phyloP scores from a whole-genome alignment of 2,329 filamentous ascomycete species.

The Penicillium rolfsii region DNA sequence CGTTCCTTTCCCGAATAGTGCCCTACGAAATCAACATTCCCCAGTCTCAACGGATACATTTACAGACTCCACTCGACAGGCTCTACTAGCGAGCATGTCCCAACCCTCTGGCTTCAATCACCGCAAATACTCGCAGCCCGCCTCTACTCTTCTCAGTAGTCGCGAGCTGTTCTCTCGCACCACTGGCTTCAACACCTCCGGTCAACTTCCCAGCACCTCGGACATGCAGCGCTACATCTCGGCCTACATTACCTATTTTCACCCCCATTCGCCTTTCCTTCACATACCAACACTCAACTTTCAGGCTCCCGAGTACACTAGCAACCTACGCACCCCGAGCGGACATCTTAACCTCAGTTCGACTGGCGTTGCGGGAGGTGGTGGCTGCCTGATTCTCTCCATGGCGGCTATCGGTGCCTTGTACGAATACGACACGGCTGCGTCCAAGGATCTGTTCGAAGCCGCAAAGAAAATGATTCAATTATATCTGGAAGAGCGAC shows the following conservation, averaged over 20 bases:
- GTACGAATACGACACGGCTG: constrained; percentile 80
- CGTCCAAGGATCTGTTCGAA: constrained; percentile 85
- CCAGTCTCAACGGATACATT: constrained; percentile 67
- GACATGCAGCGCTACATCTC: constrained; percentile 90
- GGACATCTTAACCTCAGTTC: constrained; percentile 56
- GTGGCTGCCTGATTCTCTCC: constrained; percentile 81
- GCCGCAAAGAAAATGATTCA: constrained; percentile 95
- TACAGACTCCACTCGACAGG: constrained; percentile 67
- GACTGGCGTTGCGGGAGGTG: constrained; percentile 68
- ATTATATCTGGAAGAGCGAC: constrained; percentile 85
- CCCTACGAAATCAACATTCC: constrained; percentile 62
- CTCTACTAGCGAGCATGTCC: constrained; percentile 63
- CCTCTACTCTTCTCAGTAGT: constrained; percentile 53
- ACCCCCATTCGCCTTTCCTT: constrained; percentile 92
- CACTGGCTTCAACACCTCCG: constrained; percentile 45
- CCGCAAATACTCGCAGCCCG: constrained; percentile 63
- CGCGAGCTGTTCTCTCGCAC: constrained; percentile 42
- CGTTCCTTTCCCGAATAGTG: constrained; percentile 61
- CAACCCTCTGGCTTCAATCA: constrained; percentile 61
- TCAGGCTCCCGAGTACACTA: constrained; percentile 71
- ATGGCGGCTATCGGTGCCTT: constrained; percentile 86
- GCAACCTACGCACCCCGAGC: constrained; percentile 61
- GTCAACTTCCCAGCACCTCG: constrained; percentile 73
- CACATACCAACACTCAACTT: constrained; percentile 92
- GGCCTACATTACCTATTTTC: constrained; percentile 88